Conservation (phyloP, 331 rosid species). For the Arachis monticola region DNA sequence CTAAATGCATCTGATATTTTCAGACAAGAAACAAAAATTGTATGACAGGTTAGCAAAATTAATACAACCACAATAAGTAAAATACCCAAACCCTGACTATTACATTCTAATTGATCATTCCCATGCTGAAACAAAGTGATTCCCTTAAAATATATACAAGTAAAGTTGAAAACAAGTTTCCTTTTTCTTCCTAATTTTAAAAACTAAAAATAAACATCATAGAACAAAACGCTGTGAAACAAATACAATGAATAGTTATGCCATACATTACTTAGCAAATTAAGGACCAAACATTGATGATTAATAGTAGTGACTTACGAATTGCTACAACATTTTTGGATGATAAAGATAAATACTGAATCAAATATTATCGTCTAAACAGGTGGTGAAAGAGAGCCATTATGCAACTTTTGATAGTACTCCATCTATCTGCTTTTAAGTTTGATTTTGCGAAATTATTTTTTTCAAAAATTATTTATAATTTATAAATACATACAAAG, state of each 20-base stretch:
- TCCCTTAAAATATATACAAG: conserved; percentile 6
- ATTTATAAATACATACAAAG: too few species aligned
- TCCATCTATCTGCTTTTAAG: too few species aligned
- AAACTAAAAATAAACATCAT: conserved; percentile 4
- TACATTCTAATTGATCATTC: conserved; percentile 9
- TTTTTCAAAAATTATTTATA: too few species aligned
- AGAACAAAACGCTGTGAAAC: conserved; percentile 4
- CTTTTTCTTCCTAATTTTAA: background rate
- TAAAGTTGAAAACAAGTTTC: conserved; percentile 2
- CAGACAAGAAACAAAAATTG: conserved; percentile 11
- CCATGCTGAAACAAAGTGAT: conserved; percentile 27
- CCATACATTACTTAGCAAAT: conserved; percentile 9
- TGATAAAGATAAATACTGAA: background rate
- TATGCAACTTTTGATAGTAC: conserved; percentile 2
- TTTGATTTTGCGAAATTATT: too few species aligned
- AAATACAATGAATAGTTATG: conserved; percentile 2
- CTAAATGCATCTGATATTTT: conserved; percentile 75
- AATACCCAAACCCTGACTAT: conserved; percentile 6
- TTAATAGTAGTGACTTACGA: conserved; percentile 2
- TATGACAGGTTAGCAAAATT: conserved; percentile 30
- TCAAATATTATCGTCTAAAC: conserved; percentile 5
- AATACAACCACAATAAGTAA: conserved; percentile 25
- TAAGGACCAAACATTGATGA: conserved; percentile 20
- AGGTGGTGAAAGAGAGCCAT: conserved; percentile 7
- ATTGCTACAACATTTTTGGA: background rate